Percentiles rank a stretch among this genome's conserved stretches.
These are phyloP conservation scores for Globisporangium uncinulatum DNA, from an alignment of 352 stramenopile species.

Conservation along the genomic window DNA sequence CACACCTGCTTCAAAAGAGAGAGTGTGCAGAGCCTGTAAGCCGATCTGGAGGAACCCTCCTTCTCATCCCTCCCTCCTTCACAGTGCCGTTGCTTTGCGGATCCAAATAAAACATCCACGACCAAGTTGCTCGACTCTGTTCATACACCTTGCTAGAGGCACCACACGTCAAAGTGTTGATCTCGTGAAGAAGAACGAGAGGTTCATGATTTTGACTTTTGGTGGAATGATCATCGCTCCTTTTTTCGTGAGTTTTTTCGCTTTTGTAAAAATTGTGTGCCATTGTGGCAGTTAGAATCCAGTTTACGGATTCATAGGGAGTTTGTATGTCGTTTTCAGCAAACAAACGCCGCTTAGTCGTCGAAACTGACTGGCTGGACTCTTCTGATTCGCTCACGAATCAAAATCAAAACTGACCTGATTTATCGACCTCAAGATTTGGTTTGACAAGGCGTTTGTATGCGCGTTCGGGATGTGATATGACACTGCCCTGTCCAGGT, in stretches of 20 bases:
- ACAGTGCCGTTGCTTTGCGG: too few species aligned
- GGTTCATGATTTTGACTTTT: not conserved
- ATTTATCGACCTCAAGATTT: not conserved
- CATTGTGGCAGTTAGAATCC: not conserved
- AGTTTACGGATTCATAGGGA: not conserved
- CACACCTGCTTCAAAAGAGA: not conserved
- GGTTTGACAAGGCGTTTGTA: not conserved
- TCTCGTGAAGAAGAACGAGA: too few species aligned
- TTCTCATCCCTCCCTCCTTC: too few species aligned
- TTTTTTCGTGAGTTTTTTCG: not conserved
- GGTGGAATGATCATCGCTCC: too few species aligned
- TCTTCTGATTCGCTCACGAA: not conserved
- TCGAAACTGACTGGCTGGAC: not conserved
- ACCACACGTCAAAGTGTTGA: not conserved
- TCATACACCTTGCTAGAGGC: too few species aligned
- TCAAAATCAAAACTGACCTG: not conserved
- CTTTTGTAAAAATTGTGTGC: not conserved
- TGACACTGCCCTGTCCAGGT: not conserved
- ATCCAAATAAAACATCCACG: too few species aligned
- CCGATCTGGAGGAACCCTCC: too few species aligned
- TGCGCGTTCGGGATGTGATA: not conserved
- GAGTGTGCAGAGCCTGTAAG: too few species aligned
- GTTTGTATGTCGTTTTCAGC: not conserved
- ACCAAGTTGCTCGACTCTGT: not conserved
- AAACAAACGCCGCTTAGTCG: not conserved